Conservation (phyloP, 441 rosid species). For the Jatropha podagrica region DNA sequence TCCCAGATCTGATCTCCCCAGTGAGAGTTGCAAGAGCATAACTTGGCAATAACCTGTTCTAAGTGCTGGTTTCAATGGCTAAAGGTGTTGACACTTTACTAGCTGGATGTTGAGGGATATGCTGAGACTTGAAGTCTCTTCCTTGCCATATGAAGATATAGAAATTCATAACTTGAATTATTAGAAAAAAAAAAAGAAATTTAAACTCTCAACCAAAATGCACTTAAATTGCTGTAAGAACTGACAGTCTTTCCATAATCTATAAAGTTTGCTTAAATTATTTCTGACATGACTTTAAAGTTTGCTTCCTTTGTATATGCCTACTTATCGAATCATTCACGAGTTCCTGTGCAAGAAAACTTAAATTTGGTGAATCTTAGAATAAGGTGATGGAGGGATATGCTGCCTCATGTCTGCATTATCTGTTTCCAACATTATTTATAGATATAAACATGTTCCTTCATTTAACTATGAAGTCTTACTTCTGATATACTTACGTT, state of each 20-base stretch:
- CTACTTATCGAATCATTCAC: neutral
- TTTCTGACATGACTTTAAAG: neutral
- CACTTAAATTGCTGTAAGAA: neutral
- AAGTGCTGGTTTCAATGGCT: neutral
- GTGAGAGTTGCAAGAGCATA: neutral
- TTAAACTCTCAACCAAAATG: neutral
- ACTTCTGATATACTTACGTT: neutral
- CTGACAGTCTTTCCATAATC: neutral
- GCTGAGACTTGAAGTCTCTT: neutral
- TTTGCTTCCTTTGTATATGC: neutral
- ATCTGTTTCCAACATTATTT: neutral
- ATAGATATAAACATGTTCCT: neutral
- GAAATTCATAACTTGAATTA: neutral
- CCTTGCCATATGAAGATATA: neutral
- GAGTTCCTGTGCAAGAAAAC: neutral
- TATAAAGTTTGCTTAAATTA: too few relatives aligned
- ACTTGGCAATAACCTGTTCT: neutral
- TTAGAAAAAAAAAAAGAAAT: too few relatives aligned
- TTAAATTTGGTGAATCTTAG: neutral
- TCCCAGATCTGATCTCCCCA: neutral
- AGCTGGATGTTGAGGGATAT: neutral
- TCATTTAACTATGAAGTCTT: neutral
- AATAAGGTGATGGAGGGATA: neutral
- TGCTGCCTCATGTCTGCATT: too few relatives aligned
- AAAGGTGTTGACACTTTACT: neutral